Conservation (phyloP, 2,329 filamentous ascomycete genomes). For the Tolypocladium inflatum region DNA sequence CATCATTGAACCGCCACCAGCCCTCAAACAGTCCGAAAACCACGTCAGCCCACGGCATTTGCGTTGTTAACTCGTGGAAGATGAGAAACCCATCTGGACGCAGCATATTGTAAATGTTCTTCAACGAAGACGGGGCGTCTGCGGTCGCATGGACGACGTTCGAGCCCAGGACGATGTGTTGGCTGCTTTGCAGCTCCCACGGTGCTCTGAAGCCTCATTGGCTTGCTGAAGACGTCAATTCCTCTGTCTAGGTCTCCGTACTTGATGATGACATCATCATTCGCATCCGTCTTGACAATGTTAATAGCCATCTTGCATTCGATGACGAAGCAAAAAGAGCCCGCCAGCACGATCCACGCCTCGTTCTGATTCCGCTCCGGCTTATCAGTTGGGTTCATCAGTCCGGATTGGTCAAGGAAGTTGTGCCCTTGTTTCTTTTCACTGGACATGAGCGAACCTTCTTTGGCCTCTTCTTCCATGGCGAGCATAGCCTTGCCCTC, state of each 20-base stretch:
- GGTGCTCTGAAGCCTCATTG: neutral
- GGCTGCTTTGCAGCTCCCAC: too few species aligned
- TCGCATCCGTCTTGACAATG: neutral
- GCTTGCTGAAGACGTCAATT: neutral
- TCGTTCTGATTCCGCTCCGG: conserved; percentile 1
- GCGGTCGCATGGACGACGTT: too few species aligned
- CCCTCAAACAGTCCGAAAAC: too few species aligned
- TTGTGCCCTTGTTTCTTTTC: neutral
- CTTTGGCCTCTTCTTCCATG: neutral
- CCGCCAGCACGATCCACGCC: neutral
- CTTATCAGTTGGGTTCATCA: neutral
- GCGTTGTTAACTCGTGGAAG: too few species aligned
- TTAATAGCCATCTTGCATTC: conserved; percentile 4
- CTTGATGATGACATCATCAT: neutral
- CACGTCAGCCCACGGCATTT: too few species aligned
- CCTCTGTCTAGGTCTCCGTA: neutral
- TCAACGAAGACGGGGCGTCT: too few species aligned
- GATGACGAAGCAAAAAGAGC: conserved; percentile 1
- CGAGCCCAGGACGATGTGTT: too few species aligned
- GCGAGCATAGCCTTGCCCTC: neutral
- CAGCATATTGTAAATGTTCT: too few species aligned
- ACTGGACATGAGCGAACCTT: neutral
- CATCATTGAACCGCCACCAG: too few species aligned
- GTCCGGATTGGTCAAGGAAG: conserved; percentile 1
- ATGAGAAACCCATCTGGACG: too few species aligned